A percentile compares a stretch with the other conserved stretches of the same genome.
These are phyloP conservation scores for Penicillium palitans DNA, from an alignment of 2,329 filamentous ascomycete genomes.

Conservation along the genomic window DNA sequence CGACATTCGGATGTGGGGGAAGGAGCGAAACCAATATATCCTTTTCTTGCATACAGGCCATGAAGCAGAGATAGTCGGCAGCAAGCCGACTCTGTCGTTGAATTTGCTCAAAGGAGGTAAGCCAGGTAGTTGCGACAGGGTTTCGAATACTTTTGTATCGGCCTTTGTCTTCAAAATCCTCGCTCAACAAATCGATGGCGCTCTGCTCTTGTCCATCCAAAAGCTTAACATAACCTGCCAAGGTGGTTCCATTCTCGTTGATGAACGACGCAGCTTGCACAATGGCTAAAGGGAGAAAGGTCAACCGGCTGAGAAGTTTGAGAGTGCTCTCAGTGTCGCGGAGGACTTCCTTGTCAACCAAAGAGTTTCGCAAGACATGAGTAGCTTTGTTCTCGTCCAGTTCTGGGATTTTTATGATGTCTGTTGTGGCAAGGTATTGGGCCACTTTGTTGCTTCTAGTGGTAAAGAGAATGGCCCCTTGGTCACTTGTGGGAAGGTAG, in stretches of 20 bases:
- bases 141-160: slow-evolving; percentile 31
- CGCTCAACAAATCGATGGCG: slow-evolving; percentile 27
- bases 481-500: slow-evolving; percentile 21
- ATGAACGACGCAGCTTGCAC: slow-evolving; percentile 35
- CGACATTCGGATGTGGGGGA: not conserved
- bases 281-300: slow-evolving; percentile 35
- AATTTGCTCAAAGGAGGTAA: slow-evolving; percentile 37
- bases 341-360: slow-evolving; percentile 19
- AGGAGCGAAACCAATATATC: slow-evolving; percentile 32
- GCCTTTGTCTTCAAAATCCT: slow-evolving; percentile 34
- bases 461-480: slow-evolving; percentile 34
- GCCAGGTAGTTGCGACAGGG: slow-evolving; percentile 37
- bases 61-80: slow-evolving; percentile 27
- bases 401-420: slow-evolving; percentile 23
- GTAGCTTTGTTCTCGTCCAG: slow-evolving; percentile 15
- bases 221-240: slow-evolving; percentile 20
- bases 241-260: slow-evolving; percentile 21
- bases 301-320: slow-evolving; percentile 24
- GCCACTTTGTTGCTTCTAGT: slow-evolving; percentile 27
- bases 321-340: slow-evolving; percentile 7
- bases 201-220: slow-evolving; percentile 24
- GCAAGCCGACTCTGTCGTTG: slow-evolving; percentile 19
- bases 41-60: slow-evolving; percentile 31
- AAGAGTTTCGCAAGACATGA: slow-evolving; percentile 16
- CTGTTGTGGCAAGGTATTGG: slow-evolving; percentile 16